phyloP scores from a whole-genome alignment of 2,329 filamentous ascomycete species.

The Aspergillus sp. region DNA sequence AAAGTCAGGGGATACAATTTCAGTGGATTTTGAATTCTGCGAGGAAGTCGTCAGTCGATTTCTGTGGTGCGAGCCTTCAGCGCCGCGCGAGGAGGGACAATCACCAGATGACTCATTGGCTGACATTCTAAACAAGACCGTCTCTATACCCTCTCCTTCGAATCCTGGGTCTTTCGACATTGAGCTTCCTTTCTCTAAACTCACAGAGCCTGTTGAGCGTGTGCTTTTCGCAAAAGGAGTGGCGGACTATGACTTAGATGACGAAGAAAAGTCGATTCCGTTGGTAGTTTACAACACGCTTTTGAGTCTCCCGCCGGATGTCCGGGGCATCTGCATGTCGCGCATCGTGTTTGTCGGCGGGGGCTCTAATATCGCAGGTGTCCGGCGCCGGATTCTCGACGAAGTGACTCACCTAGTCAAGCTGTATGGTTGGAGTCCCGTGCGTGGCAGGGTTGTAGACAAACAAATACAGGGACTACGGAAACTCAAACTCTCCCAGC shows the following conservation, averaged over 20 bases:
- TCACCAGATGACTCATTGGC: background rate
- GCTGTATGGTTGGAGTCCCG: conserved; percentile 72
- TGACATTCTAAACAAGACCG: conserved; percentile 32
- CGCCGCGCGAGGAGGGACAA: conserved; percentile 5
- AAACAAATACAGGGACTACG: conserved; percentile 47
- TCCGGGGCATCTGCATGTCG: conserved; percentile 81
- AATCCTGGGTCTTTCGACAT: conserved; percentile 46
- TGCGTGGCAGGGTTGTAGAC: conserved; percentile 68
- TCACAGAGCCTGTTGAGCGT: conserved; percentile 73
- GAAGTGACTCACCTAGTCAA: conserved; percentile 70
- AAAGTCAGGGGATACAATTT: conserved; percentile 36
- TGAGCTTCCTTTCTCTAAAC: conserved; percentile 65
- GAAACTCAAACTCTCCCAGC: conserved; percentile 29
- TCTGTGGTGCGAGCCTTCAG: conserved; percentile 66
- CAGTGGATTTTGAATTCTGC: conserved; percentile 72
- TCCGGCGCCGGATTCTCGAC: conserved; percentile 73
- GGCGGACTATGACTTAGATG: conserved; percentile 66
- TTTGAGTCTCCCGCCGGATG: conserved; percentile 74
- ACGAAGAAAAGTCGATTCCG: conserved; percentile 80
- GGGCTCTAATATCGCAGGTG: conserved; percentile 72
- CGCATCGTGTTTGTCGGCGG: conserved; percentile 85
- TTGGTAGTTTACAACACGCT: conserved; percentile 74
- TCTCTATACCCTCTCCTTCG: conserved; percentile 47
- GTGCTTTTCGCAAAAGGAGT: conserved; percentile 66
- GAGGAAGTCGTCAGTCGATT: conserved; percentile 76